These are phyloP conservation scores for Pisolithus sp. DNA, from an alignment of 768 basidiomycete species.

Conservation along the genomic window DNA sequence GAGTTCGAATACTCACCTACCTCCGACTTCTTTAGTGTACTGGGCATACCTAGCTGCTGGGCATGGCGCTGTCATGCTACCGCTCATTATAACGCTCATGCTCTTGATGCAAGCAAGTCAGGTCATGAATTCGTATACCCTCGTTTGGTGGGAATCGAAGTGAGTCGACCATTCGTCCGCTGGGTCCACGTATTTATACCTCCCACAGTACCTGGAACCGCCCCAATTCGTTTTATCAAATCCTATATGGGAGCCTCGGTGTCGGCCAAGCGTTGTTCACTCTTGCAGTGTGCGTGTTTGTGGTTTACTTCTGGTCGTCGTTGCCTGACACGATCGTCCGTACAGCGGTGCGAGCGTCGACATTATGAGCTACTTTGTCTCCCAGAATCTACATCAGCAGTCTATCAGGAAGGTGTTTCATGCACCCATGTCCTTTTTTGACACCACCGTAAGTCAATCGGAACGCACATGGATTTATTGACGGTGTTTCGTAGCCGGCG, in stretches of 20 bases:
- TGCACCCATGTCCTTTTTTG: conserved; percentile 76
- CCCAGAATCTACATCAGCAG: conserved; percentile 54
- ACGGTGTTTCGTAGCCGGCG: conserved; percentile 35
- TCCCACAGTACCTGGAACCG: conserved; percentile 36
- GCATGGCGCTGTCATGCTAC: conserved; percentile 41
- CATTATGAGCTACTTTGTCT: conserved; percentile 51
- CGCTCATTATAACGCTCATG: conserved; percentile 44
- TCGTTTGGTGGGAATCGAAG: conserved; percentile 71
- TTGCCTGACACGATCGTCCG: neutral
- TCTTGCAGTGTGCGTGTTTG: conserved; percentile 42
- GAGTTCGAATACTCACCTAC: neutral
- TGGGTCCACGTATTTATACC: neutral
- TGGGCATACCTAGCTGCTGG: conserved; percentile 53
- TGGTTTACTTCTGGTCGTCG: neutral
- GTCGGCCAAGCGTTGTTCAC: conserved; percentile 53
- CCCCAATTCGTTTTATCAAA: conserved; percentile 57
- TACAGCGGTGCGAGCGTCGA: conserved; percentile 48
- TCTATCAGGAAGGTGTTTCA: conserved; percentile 54
- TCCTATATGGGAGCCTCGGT: conserved; percentile 56
- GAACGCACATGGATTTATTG: neutral
- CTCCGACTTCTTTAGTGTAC: conserved; percentile 40
- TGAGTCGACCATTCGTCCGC: conserved; percentile 20
- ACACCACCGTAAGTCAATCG: conserved; percentile 46
- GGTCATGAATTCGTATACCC: conserved; percentile 57
- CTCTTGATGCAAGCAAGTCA: conserved; percentile 56